Evolutionary conservation across 2,329 filamentous ascomycete species (phyloP).

Genomic region (Leptographium radiaticola): DNA sequence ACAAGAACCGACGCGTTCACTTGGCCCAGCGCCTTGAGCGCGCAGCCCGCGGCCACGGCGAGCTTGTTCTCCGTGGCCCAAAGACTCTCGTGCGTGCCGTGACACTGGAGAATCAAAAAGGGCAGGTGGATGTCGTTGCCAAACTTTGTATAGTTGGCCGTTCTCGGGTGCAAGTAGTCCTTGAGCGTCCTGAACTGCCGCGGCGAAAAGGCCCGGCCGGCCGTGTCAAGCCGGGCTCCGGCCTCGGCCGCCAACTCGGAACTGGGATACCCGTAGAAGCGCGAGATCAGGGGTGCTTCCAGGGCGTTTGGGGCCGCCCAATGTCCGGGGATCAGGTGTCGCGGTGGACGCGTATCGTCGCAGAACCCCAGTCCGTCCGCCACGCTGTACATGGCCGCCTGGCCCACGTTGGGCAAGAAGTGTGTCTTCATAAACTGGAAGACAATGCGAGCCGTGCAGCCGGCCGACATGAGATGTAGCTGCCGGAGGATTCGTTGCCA

Average conservation of each 20-base stretch:
- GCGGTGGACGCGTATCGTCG: too few relatives aligned
- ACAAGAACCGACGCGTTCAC: neutral
- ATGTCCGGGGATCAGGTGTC: too few relatives aligned
- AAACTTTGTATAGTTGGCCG: too few relatives aligned
- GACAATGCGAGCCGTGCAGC: neutral
- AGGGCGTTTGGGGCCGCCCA: constrained; percentile 52
- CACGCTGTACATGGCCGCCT: neutral
- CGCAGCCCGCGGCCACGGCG: neutral
- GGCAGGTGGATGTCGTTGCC: neutral
- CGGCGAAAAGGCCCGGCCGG: too few relatives aligned
- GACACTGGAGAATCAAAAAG: neutral
- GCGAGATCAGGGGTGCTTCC: constrained; percentile 15
- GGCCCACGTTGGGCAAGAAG: neutral
- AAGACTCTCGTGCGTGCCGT: neutral
- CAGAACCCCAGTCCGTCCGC: too few relatives aligned
- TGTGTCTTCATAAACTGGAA: neutral
- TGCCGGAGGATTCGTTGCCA: too few relatives aligned
- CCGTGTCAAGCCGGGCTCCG: too few relatives aligned
- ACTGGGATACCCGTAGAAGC: too few relatives aligned
- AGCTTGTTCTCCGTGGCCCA: neutral
- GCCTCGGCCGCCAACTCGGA: too few relatives aligned
- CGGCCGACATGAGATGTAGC: neutral
- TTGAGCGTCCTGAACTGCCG: too few relatives aligned
- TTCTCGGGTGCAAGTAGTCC: too few relatives aligned
- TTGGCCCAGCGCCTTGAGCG: neutral